Base-by-base conservation (phyloP, 169 alveolate species). In the Miamiensis avidus region DNA sequence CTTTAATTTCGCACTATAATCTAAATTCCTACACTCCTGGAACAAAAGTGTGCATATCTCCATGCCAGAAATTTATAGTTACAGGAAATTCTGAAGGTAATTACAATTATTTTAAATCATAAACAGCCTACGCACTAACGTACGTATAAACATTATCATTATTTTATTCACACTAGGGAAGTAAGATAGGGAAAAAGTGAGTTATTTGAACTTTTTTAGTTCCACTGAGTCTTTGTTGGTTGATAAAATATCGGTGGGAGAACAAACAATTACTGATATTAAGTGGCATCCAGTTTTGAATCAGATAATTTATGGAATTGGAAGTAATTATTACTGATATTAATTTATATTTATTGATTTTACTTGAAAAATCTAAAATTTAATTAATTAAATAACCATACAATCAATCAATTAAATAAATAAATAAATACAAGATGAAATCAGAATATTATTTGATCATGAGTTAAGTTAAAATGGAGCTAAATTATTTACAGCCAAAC, bases 231-330 rank as follows among this genome's bases (percentile, higher is more conserved):
- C 29, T 1, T 75, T 29, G 20, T 69, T 34, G 64, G 76, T 79
- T 25, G 74, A 69, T 65, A 79, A 34, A 79, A 79, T 79, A 49
- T 27, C 34, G 29, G 84, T 79, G 0, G 84, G 84, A 49, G 76
- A 79, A 27, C 64, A 79, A 15, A n/a, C 75, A 34, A 29, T 79
- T 25, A 64, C 84, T 28, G 84, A 34, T 1, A 49, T 79, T 29
- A 49, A 34, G 64, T 79, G 84, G 84, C 84, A 79, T 65, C 84
- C 75, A 29, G 26, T 49, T 34, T 79, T 79, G 64, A 79, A 79
- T 64, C 29, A 79, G 31, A 79, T 79, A 15, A n/a, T 79, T 4
- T 79, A 34, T 65, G 84, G 84, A 28, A 29, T 64, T 65, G 84
- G 84, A 49, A 49, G 69, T 49, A 49, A 49, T 11, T 49, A 11